phyloP scores from a whole-genome alignment of 306 rosid genomes.

The Acacia crassicarpa region DNA sequence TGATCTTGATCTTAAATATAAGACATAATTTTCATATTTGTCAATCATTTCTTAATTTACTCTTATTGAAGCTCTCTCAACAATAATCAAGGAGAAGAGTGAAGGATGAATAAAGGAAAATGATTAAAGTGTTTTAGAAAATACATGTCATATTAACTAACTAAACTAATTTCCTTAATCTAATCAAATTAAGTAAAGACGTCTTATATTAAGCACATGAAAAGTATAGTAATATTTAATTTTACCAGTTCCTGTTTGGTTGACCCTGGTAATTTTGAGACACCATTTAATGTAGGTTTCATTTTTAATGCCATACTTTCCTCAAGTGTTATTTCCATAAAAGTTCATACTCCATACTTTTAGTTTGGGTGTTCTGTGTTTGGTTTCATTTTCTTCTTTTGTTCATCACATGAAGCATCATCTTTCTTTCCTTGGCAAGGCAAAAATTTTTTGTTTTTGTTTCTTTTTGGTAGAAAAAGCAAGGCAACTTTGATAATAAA shows the following conservation, averaged over 20 bases:
- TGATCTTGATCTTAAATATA: too few species aligned
- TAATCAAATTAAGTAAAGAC: too few species aligned
- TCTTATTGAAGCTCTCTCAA: too few species aligned
- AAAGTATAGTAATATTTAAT: not conserved
- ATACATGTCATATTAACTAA: too few species aligned
- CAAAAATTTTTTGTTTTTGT: not conserved
- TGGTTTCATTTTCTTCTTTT: not conserved
- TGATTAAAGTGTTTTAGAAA: too few species aligned
- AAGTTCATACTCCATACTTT: not conserved
- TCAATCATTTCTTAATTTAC: too few species aligned
- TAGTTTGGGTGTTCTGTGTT: not conserved
- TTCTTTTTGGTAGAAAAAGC: not conserved
- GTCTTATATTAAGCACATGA: too few species aligned
- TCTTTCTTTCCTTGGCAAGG: not conserved
- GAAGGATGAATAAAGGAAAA: too few species aligned
- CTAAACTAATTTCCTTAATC: too few species aligned
- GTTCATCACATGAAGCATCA: not conserved
- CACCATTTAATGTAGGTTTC: not conserved
- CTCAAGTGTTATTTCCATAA: not conserved
- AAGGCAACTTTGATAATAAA: not conserved
- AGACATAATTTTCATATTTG: too few species aligned
- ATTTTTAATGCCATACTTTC: not conserved
- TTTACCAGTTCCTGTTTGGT: slow-evolving; percentile 21
- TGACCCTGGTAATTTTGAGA: not conserved
- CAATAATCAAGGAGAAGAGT: too few species aligned